Evolutionary conservation across 306 rosid genomes (phyloP).

Genomic region (Oemleria cerasiformis): DNA sequence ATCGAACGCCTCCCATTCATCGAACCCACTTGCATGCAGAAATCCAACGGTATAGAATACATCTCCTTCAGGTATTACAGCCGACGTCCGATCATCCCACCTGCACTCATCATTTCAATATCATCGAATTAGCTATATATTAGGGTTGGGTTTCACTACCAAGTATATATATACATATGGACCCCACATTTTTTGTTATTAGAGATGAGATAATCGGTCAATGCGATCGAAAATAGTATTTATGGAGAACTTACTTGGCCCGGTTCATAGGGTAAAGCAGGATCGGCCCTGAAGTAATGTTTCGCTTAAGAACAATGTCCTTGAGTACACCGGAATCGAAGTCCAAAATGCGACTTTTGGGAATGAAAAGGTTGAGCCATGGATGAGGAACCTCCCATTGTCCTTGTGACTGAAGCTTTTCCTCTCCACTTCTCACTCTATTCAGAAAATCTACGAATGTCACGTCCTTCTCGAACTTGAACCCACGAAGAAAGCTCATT

Average conservation of each 20-base stretch:
- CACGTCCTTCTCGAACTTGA: slow-evolving; percentile 58
- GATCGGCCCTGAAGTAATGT: slow-evolving; percentile 66
- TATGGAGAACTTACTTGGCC: slow-evolving; percentile 73
- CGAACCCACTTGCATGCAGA: slow-evolving; percentile 68
- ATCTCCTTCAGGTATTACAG: slow-evolving; percentile 69
- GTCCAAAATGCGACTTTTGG: slow-evolving; percentile 56
- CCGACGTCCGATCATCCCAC: slow-evolving; percentile 81
- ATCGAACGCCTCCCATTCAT: slow-evolving; percentile 62
- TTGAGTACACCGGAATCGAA: slow-evolving; percentile 59
- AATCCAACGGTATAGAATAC: slow-evolving; percentile 76
- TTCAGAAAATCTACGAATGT: slow-evolving; percentile 63
- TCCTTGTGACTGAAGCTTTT: slow-evolving; percentile 72
- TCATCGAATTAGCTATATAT: background rate
- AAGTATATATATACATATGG: too few relatives aligned
- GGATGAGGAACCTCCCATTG: slow-evolving; percentile 95
- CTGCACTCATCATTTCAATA: slow-evolving; percentile 28
- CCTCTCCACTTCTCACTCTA: slow-evolving; percentile 73
- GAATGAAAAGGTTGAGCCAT: slow-evolving; percentile 78
- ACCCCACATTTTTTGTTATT: too few relatives aligned
- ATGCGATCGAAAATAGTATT: background rate
- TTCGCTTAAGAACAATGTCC: slow-evolving; percentile 56
- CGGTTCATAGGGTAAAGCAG: slow-evolving; percentile 75
- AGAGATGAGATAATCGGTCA: too few relatives aligned
- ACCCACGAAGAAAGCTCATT: slow-evolving; percentile 54
- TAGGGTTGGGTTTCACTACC: background rate